Base-by-base conservation (phyloP, 2,329 filamentous ascomycete genomes). In the Didymella keratinophila region DNA sequence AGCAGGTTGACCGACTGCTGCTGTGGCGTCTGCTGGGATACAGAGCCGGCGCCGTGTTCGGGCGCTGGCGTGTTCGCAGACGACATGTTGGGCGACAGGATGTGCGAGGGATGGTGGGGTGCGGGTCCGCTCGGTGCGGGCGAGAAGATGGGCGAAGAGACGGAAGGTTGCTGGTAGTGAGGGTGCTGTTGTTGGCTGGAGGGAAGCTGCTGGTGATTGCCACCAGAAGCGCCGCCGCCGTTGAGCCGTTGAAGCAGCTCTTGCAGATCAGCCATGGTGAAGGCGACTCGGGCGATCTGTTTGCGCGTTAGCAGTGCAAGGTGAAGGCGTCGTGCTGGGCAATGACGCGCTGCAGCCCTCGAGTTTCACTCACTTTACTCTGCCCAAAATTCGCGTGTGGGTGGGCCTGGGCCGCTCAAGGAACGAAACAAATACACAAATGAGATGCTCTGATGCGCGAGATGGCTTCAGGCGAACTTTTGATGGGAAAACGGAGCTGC, bases 81-180 rank as follows among this genome's bases (percentile, higher is more conserved):
- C 56, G 83, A 81, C 50, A 78, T 73, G 61, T 81, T 84, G 10
- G 86, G 85, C 70, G 85, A 87, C 72, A 87, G 80, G 66, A 87
- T 79, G 61, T 83, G 83, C 56, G 85, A 86, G 39, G 78, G 76
- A 71, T 87, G 83, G 56, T 83, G 82, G 55, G 85, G 84, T 46
- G 84, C 83, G 23, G 82, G 82, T 56, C 82, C 83, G 59, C 78
- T 74, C 18, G 79, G 78, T 10, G 82, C 81, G 48, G 86, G 85
- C 42, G 84, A 86, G 68, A 83, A 83, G 52, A 86, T 72, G 34
- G 84, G 82, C 41, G 86, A 87, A 14, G 85, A 84, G 28, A 87
- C 84, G 18, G 82, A 82, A 34, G 86, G 84, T 56, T 83, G 83
- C 56, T 83, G 83, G 66, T 87, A 84, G 47, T 65, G 62, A 51